Evolutionary conservation across 768 basidiomycete genomes (phyloP), one percentile per base, ranked within the genome.

Genomic region (Clitopilus passeckerianus): DNA sequence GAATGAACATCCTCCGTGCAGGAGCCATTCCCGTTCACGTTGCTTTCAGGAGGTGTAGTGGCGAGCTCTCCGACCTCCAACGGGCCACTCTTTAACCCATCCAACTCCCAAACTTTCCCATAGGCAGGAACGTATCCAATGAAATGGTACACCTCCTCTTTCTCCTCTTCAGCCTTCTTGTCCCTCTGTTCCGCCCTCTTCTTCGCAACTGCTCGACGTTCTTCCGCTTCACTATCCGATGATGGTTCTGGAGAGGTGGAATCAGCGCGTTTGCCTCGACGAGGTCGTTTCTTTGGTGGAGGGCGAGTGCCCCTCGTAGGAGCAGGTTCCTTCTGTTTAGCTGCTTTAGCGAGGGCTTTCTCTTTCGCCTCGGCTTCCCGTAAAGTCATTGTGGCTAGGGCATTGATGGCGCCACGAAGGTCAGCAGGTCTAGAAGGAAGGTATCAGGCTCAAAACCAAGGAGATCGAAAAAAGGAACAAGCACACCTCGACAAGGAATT

Each of bases 91-190:
- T 84, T 84, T 57, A 87, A 75, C 12, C 86, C 86, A 65, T 87
- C 84, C 56, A 88, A 77, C 68, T 88, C 85, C 85, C 85, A 88
- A n/a, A 86, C 85, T 62, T 85, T 84, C 6, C 84, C 85, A 64
- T 78, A 72, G 0, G 78, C 80, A 5, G 84, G 85, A 34, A 86
- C 82, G 64, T 86, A 87, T 9, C 83, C 84, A 60, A 87, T 85
- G 71, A 84, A 87, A 65, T 87, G 86, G 69, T 81, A 87, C 0
- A 73, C 73, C 54, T 85, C 85, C 41, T 80, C 77, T n/a, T 65
- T 66, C 8, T 74, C 74, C 1, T 67, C 72, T 1, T 70, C 67
- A 18, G 67, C 65, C 3, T 60, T 58, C 5, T 69, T 67, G 10
- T 64, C 62, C 16, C 65, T 59, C 22, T 50, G 46, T 50, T 50